Evolutionary conservation across 2,329 filamentous ascomycete species (phyloP).

Genomic region (Fusarium scirpi): DNA sequence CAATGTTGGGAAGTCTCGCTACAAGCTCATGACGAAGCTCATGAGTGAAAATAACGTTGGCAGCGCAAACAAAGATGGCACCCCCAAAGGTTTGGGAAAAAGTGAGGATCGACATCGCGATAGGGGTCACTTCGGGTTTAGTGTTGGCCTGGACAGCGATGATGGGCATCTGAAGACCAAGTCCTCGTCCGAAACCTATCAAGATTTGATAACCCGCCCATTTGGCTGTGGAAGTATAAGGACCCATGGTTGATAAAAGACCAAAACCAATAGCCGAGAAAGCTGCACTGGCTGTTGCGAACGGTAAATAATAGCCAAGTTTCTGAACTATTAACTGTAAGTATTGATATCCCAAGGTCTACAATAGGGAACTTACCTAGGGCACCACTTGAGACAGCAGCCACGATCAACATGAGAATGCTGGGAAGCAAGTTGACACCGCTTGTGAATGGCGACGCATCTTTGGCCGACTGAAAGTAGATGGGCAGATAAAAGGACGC

Average conservation of each 20-base stretch:
- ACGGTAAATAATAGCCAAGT: conserved; percentile 59
- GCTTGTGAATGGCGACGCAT: conserved; percentile 45
- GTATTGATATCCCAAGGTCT: background rate
- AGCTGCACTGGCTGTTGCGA: conserved; percentile 53
- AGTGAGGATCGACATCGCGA: conserved; percentile 47
- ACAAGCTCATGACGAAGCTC: conserved; percentile 51
- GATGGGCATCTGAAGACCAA: conserved; percentile 57
- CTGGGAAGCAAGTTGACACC: conserved; percentile 49
- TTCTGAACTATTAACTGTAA: conserved; percentile 39
- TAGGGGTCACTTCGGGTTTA: conserved; percentile 40
- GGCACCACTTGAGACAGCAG: conserved; percentile 41
- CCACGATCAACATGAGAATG: conserved; percentile 44
- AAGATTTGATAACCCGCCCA: conserved; percentile 60
- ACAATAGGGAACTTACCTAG: conserved; percentile 25
- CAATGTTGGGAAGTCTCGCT: conserved; percentile 47
- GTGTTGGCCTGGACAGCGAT: conserved; percentile 49
- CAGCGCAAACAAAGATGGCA: conserved; percentile 59
- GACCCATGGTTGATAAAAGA: conserved; percentile 56
- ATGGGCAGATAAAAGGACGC: conserved; percentile 62
- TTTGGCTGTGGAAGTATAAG: conserved; percentile 50
- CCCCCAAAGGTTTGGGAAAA: conserved; percentile 53
- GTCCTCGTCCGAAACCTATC: conserved; percentile 59
- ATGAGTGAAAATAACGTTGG: conserved; percentile 49
- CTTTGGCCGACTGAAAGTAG: conserved; percentile 64
- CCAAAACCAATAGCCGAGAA: conserved; percentile 53